Evolutionary conservation across 768 basidiomycete genomes (phyloP), one percentile per base, ranked within the genome.

Genomic region (Suillus paluster): DNA sequence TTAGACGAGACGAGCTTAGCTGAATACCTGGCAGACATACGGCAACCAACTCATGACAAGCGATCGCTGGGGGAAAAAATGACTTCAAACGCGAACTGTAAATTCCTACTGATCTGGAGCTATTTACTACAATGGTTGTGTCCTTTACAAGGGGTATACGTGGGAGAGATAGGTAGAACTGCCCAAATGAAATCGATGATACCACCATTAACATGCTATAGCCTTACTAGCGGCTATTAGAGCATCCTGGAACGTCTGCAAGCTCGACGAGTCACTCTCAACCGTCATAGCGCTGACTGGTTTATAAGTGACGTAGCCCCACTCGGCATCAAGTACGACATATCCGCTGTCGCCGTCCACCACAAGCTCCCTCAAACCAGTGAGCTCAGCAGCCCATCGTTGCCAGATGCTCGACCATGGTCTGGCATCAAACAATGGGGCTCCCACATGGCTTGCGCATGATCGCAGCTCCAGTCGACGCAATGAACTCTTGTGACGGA

Each of bases 321-420:
- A 49, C 4, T 57, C n/a, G 10, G 48, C 49, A 17, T 75, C 69
- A 3, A 74, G 63, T 1, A 73, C 33, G 2, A 71, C 63, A 49
- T 74, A 74, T 21, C 73, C 67, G 12, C 25, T 52, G 17, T 50
- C 41, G 33, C 53, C 38, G 23, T 54, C 60, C 9, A 68, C 69
- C 7, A 69, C 67, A n/a, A 74, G 14, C 56, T 74, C 67, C 17
- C 62, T 55, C 42, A 74, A 69, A 17, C 48, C 66, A 12, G 27
- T 38, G 2, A 74, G 68, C 41, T 75, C 74, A 4, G 57, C 58
- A 9, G 61, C 58, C 10, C 74, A 45, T 11, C 64, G 65, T 4
- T 67, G 58, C 73, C 73, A 74, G 14, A 74, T 72, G 19, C 63
- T 64, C 21, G 69, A 65, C 73, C 73, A 74, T 30, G 46, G 66